A percentile compares a stretch with the other conserved stretches of the same genome.
Evolutionary conservation across 768 basidiomycete species (phyloP).

Genomic region (Pisolithus orientalis): DNA sequence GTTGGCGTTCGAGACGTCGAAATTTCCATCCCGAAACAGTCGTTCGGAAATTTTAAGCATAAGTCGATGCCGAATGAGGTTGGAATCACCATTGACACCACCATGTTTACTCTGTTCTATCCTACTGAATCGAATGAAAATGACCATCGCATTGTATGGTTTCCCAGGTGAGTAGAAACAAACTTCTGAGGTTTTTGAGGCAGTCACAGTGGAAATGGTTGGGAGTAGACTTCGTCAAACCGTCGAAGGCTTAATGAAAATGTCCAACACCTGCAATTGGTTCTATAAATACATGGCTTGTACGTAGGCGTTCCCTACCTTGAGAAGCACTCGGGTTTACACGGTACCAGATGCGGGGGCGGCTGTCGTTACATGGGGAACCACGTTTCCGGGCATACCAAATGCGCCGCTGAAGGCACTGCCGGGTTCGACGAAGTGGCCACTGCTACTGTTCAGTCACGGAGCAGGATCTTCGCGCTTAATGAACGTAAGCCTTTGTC

Average conservation of each 20-base stretch:
- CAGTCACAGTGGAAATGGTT: not conserved
- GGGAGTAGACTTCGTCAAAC: conserved; percentile 23
- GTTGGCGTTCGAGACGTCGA: conserved; percentile 31
- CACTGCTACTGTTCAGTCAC: conserved; percentile 42
- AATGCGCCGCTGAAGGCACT: conserved; percentile 20
- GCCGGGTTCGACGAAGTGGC: conserved; percentile 20
- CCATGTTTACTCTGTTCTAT: conserved; percentile 29
- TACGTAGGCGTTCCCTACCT: not conserved
- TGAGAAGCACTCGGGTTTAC: not conserved
- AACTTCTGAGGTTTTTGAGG: not conserved
- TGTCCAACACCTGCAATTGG: conserved; percentile 24
- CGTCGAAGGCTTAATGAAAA: conserved; percentile 25
- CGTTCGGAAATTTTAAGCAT: conserved; percentile 23
- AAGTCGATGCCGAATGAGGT: conserved; percentile 14
- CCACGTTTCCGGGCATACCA: conserved; percentile 25
- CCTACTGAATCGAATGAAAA: conserved; percentile 13
- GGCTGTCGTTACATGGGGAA: conserved; percentile 24
- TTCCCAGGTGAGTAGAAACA: conserved; percentile 18
- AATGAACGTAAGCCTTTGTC: conserved; percentile 26
- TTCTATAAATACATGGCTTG: conserved; percentile 20
- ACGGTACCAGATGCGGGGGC: conserved; percentile 13
- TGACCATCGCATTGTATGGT: conserved; percentile 13
- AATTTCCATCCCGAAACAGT: conserved; percentile 19
- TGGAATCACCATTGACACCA: conserved; percentile 24
- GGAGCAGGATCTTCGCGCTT: conserved; percentile 36